Percentiles rank a stretch among this genome's conserved stretches.
Conservation (phyloP, 164 flowering plant genomes). For the Stephania yunnanensis region DNA sequence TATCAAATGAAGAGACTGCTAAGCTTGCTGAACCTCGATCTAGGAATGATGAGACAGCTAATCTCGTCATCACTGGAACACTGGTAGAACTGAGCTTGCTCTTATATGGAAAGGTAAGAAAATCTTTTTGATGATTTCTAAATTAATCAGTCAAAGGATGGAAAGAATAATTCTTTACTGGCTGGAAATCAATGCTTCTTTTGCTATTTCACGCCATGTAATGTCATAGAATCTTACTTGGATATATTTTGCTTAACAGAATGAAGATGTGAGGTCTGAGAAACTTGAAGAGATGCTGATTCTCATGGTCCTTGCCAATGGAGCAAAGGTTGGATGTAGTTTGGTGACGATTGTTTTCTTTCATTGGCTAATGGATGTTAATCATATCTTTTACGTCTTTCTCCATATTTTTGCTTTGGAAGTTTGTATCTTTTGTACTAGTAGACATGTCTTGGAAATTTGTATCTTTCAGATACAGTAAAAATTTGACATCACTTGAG, state of each 20-base stretch:
- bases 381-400: background rate
- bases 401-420: background rate
- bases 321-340: slow-evolving; percentile 69
- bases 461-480: no score
- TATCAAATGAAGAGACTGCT: slow-evolving; percentile 23
- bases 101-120: slow-evolving; percentile 78
- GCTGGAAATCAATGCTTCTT: no score
- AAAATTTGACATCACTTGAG: no score
- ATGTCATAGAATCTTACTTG: background rate
- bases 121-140: background rate
- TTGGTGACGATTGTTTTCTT: background rate
- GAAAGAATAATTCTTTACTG: no score
- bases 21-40: slow-evolving; percentile 32
- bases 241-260: slow-evolving; percentile 27
- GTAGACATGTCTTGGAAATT: background rate
- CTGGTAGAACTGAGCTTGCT: slow-evolving; percentile 66
- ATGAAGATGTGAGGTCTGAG: slow-evolving; percentile 30
- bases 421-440: background rate
- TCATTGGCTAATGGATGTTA: background rate
- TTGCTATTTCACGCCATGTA: no score
- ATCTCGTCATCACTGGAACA: slow-evolving; percentile 80
- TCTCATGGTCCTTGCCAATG: slow-evolving; percentile 77
- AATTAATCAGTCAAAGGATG: background rate
- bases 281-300: slow-evolving; percentile 52
- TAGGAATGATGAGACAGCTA: slow-evolving; percentile 45